A percentile compares a stretch with the other conserved stretches of the same genome.
Evolutionary conservation across 352 stramenopile species (phyloP).

Genomic region (Globisporangium abappressorium): DNA sequence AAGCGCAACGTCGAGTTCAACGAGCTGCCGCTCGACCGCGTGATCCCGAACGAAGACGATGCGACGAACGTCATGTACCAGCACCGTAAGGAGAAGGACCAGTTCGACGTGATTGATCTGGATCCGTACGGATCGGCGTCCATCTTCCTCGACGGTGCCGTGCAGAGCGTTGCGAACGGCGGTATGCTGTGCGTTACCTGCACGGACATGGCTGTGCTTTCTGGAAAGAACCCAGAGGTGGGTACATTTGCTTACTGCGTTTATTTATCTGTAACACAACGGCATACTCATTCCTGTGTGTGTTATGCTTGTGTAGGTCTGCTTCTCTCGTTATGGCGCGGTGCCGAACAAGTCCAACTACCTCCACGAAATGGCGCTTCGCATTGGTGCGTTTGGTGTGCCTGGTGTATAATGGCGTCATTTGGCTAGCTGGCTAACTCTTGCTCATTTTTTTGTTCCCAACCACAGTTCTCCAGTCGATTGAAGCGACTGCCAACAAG

Average conservation of each 20-base stretch:
- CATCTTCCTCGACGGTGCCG: conserved; percentile 97
- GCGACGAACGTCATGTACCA: conserved; percentile 88
- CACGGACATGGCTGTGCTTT: conserved; percentile 97
- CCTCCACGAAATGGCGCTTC: conserved; percentile 85
- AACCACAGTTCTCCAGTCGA: conserved; percentile 91
- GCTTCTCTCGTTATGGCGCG: conserved; percentile 83
- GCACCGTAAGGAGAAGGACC: conserved; percentile 81
- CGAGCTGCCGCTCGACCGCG: conserved; percentile 72
- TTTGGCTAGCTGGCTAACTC: no score
- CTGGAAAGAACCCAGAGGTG: conserved; percentile 86
- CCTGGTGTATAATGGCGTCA: neutral
- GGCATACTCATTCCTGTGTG: neutral
- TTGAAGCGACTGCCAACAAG: conserved; percentile 93
- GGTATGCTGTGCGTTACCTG: conserved; percentile 99
- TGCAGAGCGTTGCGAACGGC: conserved; percentile 94
- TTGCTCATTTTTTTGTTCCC: neutral
- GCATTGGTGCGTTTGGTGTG: conserved; percentile 49
- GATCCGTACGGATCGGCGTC: conserved; percentile 99
- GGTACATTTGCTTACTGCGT: neutral
- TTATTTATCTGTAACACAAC: neutral
- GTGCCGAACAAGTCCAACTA: conserved; percentile 88
- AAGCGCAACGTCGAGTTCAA: conserved; percentile 94
- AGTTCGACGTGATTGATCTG: conserved; percentile 99
- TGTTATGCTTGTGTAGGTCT: conserved; percentile 30
- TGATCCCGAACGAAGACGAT: conserved; percentile 84